phyloP scores from a whole-genome alignment of 23 red algal genomes.

The Cyanidium caldarium region DNA sequence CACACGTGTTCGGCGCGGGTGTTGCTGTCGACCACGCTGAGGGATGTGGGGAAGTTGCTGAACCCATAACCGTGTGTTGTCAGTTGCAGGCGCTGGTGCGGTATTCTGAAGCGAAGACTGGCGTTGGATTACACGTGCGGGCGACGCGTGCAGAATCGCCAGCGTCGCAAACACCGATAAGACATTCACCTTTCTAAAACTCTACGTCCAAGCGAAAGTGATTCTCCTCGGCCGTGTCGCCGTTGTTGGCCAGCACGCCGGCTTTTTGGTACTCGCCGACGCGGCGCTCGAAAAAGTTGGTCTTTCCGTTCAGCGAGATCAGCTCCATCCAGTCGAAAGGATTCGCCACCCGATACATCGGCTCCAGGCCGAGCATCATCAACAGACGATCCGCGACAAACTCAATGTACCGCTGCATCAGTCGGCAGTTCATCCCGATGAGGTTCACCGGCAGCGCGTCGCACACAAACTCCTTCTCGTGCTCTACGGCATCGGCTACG shows the following conservation, averaged over 20 bases:
- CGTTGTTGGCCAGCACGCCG: constrained; percentile 10
- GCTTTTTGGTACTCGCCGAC: constrained; percentile 26
- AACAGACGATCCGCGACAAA: constrained; percentile 16
- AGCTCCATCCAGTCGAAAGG: constrained; percentile 30
- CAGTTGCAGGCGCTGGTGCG: neutral
- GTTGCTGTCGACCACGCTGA: neutral
- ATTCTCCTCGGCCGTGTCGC: neutral
- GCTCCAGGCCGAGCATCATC: neutral
- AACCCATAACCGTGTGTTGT: neutral
- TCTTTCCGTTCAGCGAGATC: constrained; percentile 24
- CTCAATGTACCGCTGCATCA: constrained; percentile 27
- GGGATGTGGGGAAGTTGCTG: neutral
- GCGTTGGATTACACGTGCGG: neutral
- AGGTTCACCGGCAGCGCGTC: constrained; percentile 18
- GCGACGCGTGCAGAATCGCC: no score
- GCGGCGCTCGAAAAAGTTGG: constrained; percentile 23
- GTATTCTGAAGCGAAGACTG: neutral
- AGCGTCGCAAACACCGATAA: no score
- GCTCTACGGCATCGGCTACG: constrained; percentile 10
- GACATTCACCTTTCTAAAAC: neutral
- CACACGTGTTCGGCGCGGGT: neutral
- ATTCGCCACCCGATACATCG: constrained; percentile 5
- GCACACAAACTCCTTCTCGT: constrained; percentile 15
- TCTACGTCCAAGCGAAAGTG: constrained; percentile 16
- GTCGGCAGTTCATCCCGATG: constrained; percentile 12